phyloP scores from a whole-genome alignment of 2,329 filamentous ascomycete species.

The Aspergillus sp. region DNA sequence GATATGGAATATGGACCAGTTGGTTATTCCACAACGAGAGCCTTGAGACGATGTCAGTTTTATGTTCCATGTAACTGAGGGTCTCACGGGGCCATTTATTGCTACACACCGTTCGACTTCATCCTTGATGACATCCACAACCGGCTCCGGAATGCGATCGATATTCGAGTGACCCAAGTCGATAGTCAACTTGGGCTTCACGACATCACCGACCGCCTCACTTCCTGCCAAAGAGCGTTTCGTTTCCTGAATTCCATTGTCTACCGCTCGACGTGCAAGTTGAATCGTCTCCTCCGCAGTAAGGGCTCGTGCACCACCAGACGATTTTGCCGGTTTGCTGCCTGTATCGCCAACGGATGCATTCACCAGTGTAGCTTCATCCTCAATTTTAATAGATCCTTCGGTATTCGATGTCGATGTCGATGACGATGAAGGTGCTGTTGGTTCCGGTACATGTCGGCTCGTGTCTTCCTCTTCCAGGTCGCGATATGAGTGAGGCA shows the following conservation, averaged over 20 bases:
- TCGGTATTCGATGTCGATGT: conserved; percentile 27
- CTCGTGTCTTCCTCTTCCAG: conserved; percentile 33
- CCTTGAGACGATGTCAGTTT: conserved; percentile 29
- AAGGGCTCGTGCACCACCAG: conserved; percentile 30
- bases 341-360: conserved; percentile 26
- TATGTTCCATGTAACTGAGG: background rate
- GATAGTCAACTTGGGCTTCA: conserved; percentile 51
- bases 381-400: conserved; percentile 28
- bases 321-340: conserved; percentile 21
- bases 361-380: conserved; percentile 26
- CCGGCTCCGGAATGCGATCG: conserved; percentile 48
- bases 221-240: conserved; percentile 48
- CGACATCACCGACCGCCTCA: conserved; percentile 46
- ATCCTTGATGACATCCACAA: conserved; percentile 53
- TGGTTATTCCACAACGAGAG: conserved; percentile 53
- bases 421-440: conserved; percentile 21
- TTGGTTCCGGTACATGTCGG: conserved; percentile 28
- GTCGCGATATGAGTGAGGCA: conserved; percentile 32
- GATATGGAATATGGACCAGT: conserved; percentile 49
- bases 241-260: conserved; percentile 48
- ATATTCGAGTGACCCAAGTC: conserved; percentile 53
- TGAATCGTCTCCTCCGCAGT: conserved; percentile 47
- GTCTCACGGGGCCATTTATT: background rate
- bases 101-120: conserved; percentile 51
- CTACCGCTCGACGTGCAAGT: conserved; percentile 45